phyloP scores from a whole-genome alignment of 176 grass and related monocot genomes.

The Aechmea fasciata region DNA sequence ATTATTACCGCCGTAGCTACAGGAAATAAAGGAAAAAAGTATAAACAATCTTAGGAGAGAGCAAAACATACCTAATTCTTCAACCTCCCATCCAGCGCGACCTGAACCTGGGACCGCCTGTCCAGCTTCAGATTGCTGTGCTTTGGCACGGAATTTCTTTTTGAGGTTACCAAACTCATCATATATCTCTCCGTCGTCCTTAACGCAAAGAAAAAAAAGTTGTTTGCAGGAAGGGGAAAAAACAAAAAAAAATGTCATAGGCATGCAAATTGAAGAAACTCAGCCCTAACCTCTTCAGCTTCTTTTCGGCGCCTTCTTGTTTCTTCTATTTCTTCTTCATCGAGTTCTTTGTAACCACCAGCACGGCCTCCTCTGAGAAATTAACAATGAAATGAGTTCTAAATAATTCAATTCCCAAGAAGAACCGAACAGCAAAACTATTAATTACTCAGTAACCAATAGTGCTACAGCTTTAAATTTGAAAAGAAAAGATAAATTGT shows the following conservation, averaged over 20 bases:
- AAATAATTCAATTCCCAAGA: too few relatives aligned
- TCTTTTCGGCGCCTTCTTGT: slow-evolving; percentile 68
- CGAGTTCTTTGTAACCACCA: slow-evolving; percentile 94
- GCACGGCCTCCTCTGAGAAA: slow-evolving; percentile 69
- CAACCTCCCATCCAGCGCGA: slow-evolving; percentile 66
- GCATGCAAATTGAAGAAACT: not conserved
- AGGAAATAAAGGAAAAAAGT: not conserved
- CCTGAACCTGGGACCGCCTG: slow-evolving; percentile 49
- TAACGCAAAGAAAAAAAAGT: slow-evolving; percentile 5
- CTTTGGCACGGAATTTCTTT: slow-evolving; percentile 91
- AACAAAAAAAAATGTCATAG: not conserved
- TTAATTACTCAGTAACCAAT: not conserved
- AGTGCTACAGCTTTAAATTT: not conserved
- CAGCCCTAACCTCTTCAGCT: slow-evolving; percentile 66
- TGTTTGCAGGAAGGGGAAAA: slow-evolving; percentile 2
- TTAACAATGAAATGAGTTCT: not conserved
- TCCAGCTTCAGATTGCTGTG: slow-evolving; percentile 43
- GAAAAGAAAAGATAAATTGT: not conserved
- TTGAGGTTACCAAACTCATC: slow-evolving; percentile 99
- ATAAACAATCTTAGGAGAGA: not conserved
- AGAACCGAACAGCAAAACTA: too few relatives aligned
- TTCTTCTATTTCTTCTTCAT: slow-evolving; percentile 98
- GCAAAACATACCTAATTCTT: slow-evolving; percentile 45
- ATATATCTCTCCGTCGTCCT: slow-evolving; percentile 99
- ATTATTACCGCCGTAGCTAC: not conserved